phyloP scores from a whole-genome alignment of 1,139 yeast species.

The Debaryomyces robertsiae region DNA sequence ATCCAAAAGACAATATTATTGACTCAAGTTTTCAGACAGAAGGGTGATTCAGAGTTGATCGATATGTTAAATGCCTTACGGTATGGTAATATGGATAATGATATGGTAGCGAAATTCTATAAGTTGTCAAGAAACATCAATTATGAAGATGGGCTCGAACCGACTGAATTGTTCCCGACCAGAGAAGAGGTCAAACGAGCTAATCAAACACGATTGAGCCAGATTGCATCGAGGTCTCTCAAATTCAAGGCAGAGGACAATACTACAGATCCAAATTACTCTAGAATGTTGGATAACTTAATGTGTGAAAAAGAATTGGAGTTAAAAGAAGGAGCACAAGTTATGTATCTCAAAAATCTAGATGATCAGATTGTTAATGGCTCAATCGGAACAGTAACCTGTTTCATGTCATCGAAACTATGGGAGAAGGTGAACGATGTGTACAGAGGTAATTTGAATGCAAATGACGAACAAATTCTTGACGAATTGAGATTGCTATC shows the following conservation, averaged over 20 bases:
- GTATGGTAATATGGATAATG: conserved; percentile 57
- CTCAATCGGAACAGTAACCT: conserved; percentile 59
- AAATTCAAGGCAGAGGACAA: conserved; percentile 59
- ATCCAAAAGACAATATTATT: conserved; percentile 59
- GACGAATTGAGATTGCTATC: conserved; percentile 33
- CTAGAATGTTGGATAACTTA: conserved; percentile 41
- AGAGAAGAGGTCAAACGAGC: conserved; percentile 74
- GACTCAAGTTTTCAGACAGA: conserved; percentile 70
- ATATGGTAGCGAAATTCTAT: conserved; percentile 47
- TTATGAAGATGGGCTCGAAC: conserved; percentile 74
- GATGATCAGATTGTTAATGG: conserved; percentile 57
- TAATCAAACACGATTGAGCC: conserved; percentile 54
- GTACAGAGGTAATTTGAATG: conserved; percentile 24
- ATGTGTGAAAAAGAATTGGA: conserved; percentile 49
- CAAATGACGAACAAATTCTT: conserved; percentile 24
- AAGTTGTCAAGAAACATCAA: conserved; percentile 53
- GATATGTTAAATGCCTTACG: conserved; percentile 77
- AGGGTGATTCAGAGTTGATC: conserved; percentile 66
- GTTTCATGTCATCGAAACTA: conserved; percentile 51
- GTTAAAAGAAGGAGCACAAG: conserved; percentile 63
- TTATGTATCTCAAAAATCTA: conserved; percentile 53
- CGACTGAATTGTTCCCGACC: conserved; percentile 79
- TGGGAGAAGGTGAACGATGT: conserved; percentile 32
- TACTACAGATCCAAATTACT: conserved; percentile 25
- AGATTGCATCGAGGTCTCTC: conserved; percentile 35